phyloP scores from a whole-genome alignment of 768 basidiomycete genomes.

The Psilocybe azurescens region DNA sequence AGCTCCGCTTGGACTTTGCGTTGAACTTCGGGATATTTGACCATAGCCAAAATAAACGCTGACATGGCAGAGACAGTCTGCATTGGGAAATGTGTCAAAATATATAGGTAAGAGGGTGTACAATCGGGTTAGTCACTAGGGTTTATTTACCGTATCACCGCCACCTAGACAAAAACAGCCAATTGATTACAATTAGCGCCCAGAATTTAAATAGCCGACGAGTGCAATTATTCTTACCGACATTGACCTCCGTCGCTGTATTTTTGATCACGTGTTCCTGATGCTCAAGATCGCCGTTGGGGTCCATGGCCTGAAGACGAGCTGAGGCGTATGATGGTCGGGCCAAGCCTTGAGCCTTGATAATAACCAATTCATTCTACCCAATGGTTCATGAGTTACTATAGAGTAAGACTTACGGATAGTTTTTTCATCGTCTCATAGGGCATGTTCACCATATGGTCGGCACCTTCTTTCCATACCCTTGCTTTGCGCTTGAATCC shows the following conservation, averaged over 20 bases:
- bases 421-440: background rate
- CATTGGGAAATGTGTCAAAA: background rate
- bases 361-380: too few species aligned
- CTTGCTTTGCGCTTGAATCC: conserved; percentile 1
- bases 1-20: conserved; percentile 9
- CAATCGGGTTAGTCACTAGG: too few species aligned
- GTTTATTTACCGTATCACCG: background rate
- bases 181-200: background rate
- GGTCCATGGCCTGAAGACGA: conserved; percentile 4
- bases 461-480: background rate
- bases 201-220: background rate
- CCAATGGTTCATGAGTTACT: background rate
- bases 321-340: conserved; percentile 8
- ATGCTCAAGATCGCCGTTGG: conserved; percentile 4
- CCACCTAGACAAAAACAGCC: background rate
- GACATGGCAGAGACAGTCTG: conserved; percentile 1
- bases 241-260: conserved; percentile 1
- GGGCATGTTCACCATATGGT: background rate
- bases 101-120: too few species aligned
- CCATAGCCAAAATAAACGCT: conserved; percentile 8
- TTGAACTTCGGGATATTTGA: conserved; percentile 11
- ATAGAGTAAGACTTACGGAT: background rate
- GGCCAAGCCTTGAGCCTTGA: background rate
- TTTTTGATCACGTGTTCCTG: conserved; percentile 5
- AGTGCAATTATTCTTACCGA: background rate